Conservation (phyloP, 306 rosid species). For the Luffa acutangula region DNA sequence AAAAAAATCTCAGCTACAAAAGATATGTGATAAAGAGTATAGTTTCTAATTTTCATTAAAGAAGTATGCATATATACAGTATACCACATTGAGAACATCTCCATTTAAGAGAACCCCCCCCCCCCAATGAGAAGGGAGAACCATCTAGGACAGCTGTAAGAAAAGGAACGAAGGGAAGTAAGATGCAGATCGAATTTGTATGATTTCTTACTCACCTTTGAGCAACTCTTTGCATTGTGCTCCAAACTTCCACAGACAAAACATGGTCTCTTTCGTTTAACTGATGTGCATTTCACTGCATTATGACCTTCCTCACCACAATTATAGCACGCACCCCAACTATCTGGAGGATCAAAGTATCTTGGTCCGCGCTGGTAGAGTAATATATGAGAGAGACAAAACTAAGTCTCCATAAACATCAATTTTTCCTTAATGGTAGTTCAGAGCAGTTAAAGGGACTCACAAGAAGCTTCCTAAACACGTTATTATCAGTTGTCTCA, state of each 20-base stretch:
- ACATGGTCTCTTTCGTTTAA: slow-evolving; percentile 66
- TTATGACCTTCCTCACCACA: slow-evolving; percentile 93
- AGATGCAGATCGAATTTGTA: neutral
- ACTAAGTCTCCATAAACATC: slow-evolving; percentile 29
- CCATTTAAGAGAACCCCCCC: neutral
- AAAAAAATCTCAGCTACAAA: neutral
- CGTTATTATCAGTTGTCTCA: slow-evolving; percentile 38
- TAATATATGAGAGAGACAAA: slow-evolving; percentile 29
- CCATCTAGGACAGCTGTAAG: neutral
- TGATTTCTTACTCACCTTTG: slow-evolving; percentile 33
- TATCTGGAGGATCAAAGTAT: slow-evolving; percentile 86
- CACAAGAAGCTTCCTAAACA: slow-evolving; percentile 83
- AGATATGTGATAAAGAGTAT: neutral
- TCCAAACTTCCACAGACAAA: slow-evolving; percentile 85
- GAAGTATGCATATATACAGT: neutral
- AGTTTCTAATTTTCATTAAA: neutral
- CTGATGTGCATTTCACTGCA: slow-evolving; percentile 59
- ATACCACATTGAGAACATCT: neutral
- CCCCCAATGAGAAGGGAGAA: neutral
- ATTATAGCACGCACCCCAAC: slow-evolving; percentile 83
- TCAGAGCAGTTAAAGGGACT: slow-evolving; percentile 38
- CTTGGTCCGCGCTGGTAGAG: slow-evolving; percentile 89
- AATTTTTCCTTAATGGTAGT: slow-evolving; percentile 26
- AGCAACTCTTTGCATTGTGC: slow-evolving; percentile 62
- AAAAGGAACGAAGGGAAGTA: neutral